Evolutionary conservation across 495 filamentous ascomycete species (phyloP), one percentile per base, ranked within the genome.

Genomic region (Hypoxylon rickii): DNA sequence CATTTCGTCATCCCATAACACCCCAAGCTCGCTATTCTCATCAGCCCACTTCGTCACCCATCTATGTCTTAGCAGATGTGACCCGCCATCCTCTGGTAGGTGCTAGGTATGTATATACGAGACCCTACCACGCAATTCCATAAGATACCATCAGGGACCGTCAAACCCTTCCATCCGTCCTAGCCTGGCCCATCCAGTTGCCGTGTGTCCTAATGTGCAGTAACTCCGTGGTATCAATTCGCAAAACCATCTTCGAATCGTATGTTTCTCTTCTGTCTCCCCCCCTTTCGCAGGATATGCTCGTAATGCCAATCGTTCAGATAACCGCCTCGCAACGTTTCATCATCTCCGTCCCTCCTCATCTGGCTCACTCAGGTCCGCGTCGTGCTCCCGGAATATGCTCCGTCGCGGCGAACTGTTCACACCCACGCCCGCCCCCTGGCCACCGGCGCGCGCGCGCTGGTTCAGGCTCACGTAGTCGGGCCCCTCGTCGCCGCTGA

Each of bases 381-480:
- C 70, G 31, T 58, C 22, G 32, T 66, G 54, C 61, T 76, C 73
- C 12, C 42, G 56, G 42, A 76, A 76, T n/a, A 72, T 49, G 43
- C 73, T 76, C 37, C 44, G 61, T 37, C 73, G 49, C 39, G 61
- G 32, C 33, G 63, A 65, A 33, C 54, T 67, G n/a, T 29, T 29
- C 24, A 29, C 24, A 10, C 51, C 52, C 34, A 44, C 19, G 20
- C 21, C 43, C 11, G 17, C 26, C 38, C 36, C 11, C 20, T 40
- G 21, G 44, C 29, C n/a, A n/a, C n/a, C n/a, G n/a, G n/a, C n/a
- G n/a, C n/a, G n/a, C n/a, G n/a, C 19, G 24, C 21, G 39, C 10
- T n/a, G 22, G 12, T 53, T 39, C 32, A 55, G 51, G 16, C 52
- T 63, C 2, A 73, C 7, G 46, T 73, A 74, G 42, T 73, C 70